Base-by-base conservation (phyloP, 352 stramenopile genomes). In the Pythium vanterpoolii region DNA sequence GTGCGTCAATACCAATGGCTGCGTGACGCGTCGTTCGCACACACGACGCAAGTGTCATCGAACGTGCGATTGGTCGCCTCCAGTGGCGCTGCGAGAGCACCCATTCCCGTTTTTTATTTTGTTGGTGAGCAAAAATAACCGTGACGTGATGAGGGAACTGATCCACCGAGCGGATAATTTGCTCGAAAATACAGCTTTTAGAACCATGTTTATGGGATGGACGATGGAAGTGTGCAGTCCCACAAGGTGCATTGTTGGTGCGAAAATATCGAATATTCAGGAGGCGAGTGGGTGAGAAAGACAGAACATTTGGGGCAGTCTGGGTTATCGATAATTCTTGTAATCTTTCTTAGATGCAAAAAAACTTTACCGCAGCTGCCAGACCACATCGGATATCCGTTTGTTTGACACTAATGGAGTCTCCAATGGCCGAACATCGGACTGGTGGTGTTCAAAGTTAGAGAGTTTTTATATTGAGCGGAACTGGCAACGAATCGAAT, bases 1-100 rank as follows among this genome's bases (percentile, higher is more conserved):
- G 43, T 55, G 55, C 44, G 55, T 62, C 55, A 44, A 38, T n/a
- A 9, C 55, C 55, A 62, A 62, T 62, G 31, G 44, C 27, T 44
- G 43, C 28, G 16, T 30, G 31, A 33, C 31, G 36, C 44, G 55
- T 45, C 43, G 55, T 1, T 21, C 21, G 31, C 9, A 19, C 19
- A 10, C 30, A 34, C 49, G 44, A 56, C 48, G 28, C 46, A 30
- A 11, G 13, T 26, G 11, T 9, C 27, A 27, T n/a, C 44, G n/a
- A n/a, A 23, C 33, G 38, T 27, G 28, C 30, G 46, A 54, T 54
- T 54, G 46, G 46, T 28, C 16, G 28, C 46, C 42, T 31, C n/a
- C 46, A n/a, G n/a, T n/a, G n/a, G n/a, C n/a, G n/a, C 30, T 30
- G 42, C 46, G 40, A 26, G 36, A 33, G 36, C 27, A 44, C 38